Conservation (phyloP, 371 early-diverging fungal genomes). For the Zancudomyces culisetae region DNA sequence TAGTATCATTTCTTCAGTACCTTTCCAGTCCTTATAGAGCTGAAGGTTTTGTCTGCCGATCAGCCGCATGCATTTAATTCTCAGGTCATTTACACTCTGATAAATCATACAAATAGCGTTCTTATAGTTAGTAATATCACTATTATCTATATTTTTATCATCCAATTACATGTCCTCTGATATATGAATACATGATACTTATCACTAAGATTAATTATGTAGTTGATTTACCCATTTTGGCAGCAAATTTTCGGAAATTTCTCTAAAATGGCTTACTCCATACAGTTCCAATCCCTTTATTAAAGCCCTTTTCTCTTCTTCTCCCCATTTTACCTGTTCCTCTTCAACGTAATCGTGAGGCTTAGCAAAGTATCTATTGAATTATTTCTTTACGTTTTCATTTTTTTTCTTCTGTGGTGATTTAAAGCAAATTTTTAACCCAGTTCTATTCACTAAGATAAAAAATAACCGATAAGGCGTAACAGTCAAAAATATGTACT, state of each 20-base stretch:
- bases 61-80: conserved; percentile 62
- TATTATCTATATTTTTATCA: too few relatives aligned
- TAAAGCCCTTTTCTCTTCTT: conserved; percentile 47
- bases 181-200: too few relatives aligned
- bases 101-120: conserved; percentile 1
- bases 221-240: conserved; percentile 49
- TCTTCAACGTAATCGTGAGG: conserved; percentile 29
- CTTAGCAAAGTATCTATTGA: conserved; percentile 54
- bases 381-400: not conserved
- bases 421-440: not conserved
- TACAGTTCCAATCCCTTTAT: conserved; percentile 63
- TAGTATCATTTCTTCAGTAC: conserved; percentile 42
- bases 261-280: conserved; percentile 75
- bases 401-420: not conserved
- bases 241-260: conserved; percentile 58
- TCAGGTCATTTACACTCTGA: conserved; percentile 53
- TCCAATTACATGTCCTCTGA: too few relatives aligned
- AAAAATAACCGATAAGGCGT: too few relatives aligned
- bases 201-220: not conserved
- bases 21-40: conserved; percentile 70
- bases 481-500: too few relatives aligned
- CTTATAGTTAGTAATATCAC: not conserved
- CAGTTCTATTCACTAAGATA: too few relatives aligned
- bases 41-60: conserved; percentile 79
- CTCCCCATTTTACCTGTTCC: conserved; percentile 50